phyloP scores from a whole-genome alignment of 768 basidiomycete genomes.

The Floccularia luteovirens region DNA sequence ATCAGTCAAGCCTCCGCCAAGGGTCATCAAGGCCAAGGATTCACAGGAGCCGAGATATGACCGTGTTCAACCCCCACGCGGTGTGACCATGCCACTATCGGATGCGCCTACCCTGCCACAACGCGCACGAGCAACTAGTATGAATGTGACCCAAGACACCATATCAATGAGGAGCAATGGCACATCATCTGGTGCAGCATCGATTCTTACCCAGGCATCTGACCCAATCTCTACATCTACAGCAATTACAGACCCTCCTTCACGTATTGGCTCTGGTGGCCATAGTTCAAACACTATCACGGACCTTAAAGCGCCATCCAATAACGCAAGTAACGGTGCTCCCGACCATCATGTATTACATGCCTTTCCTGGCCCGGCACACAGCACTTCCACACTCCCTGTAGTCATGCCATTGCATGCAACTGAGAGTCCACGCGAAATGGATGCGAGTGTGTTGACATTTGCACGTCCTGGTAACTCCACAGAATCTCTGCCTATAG shows the following conservation, averaged over 20 bases:
- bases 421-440: constrained; percentile 41
- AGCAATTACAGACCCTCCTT: constrained; percentile 40
- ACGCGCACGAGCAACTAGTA: constrained; percentile 27
- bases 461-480: constrained; percentile 73
- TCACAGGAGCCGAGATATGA: not conserved
- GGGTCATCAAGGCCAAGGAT: constrained; percentile 5
- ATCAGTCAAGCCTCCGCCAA: constrained; percentile 36
- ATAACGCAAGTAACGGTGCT: constrained; percentile 2
- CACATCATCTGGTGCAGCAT: constrained; percentile 36
- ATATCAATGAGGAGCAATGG: constrained; percentile 26
- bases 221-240: constrained; percentile 32
- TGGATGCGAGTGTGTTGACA: constrained; percentile 69
- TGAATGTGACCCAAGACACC: constrained; percentile 16
- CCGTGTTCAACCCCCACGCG: constrained; percentile 14
- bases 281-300: constrained; percentile 13
- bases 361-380: too few species aligned
- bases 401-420: constrained; percentile 15
- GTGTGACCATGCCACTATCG: constrained; percentile 26
- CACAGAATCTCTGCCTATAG: constrained; percentile 58
- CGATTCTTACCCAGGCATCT: constrained; percentile 35
- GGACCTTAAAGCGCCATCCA: not conserved
- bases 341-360: too few species aligned
- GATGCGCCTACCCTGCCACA: constrained; percentile 15
- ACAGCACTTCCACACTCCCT: constrained; percentile 30
- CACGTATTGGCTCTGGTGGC: constrained; percentile 27